Percentiles rank a stretch among this genome's conserved stretches.
phyloP scores from a whole-genome alignment of 495 filamentous ascomycete genomes.

The Astrothelium subdiscretum region DNA sequence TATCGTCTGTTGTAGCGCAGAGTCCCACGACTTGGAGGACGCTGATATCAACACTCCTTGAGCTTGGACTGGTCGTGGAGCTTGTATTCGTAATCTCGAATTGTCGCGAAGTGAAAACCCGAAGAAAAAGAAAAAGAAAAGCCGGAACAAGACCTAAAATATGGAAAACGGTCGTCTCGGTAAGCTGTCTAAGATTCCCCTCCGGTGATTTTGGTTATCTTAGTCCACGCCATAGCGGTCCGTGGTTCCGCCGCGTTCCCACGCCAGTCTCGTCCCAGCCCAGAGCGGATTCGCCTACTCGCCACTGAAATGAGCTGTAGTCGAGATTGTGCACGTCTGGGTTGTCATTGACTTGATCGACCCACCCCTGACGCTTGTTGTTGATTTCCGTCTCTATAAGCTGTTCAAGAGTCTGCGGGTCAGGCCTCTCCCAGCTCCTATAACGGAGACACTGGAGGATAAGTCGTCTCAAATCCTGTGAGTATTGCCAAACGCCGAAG shows the following conservation, averaged over 20 bases:
- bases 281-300: neutral
- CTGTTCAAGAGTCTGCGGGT: neutral
- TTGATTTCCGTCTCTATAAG: neutral
- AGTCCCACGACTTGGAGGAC: too few species aligned
- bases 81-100: too few species aligned
- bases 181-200: too few species aligned
- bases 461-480: neutral
- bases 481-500: neutral
- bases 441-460: neutral
- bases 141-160: too few species aligned
- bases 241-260: neutral
- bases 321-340: neutral
- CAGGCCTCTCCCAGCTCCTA: neutral
- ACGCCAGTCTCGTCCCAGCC: neutral
- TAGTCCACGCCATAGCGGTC: too few species aligned
- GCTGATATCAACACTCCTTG: too few species aligned
- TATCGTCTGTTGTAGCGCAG: too few species aligned
- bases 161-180: too few species aligned
- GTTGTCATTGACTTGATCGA: neutral
- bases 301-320: neutral
- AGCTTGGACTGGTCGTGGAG: too few species aligned
- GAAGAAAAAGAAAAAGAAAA: too few species aligned
- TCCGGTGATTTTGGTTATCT: too few species aligned
- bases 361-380: neutral
- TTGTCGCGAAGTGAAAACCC: too few species aligned